phyloP scores from a whole-genome alignment of 306 rosid genomes.

The Psophocarpus tetragonolobus region DNA sequence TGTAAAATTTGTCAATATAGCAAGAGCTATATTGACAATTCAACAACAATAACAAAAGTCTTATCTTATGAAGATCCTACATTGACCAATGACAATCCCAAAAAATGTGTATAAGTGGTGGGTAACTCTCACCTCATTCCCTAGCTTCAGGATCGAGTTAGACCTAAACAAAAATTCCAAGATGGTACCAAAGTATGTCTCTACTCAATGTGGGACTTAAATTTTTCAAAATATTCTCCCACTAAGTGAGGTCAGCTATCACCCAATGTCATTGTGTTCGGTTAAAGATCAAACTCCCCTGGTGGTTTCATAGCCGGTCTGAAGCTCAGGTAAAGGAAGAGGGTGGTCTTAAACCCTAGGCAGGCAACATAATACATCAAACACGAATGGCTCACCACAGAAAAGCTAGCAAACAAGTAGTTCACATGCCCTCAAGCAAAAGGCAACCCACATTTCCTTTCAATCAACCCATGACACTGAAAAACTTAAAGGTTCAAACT shows the following conservation, averaged over 20 bases:
- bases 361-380: background rate
- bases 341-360: background rate
- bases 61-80: background rate
- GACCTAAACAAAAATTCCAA: background rate
- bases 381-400: background rate
- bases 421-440: slow-evolving; percentile 26
- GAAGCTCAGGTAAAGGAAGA: background rate
- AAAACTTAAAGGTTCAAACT: slow-evolving; percentile 24
- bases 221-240: background rate
- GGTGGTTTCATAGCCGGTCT: background rate
- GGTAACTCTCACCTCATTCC: background rate
- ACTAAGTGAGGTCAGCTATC: background rate
- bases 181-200: background rate
- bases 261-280: background rate
- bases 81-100: background rate
- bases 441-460: slow-evolving; percentile 29
- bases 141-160: background rate
- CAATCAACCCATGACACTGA: slow-evolving; percentile 10
- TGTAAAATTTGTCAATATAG: background rate
- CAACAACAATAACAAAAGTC: background rate
- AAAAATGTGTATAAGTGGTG: background rate
- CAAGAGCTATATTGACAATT: background rate
- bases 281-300: background rate
- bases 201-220: background rate
- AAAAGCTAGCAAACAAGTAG: background rate